Evolutionary conservation across 371 early-diverging fungal genomes (phyloP), one percentile per base, ranked within the genome.

Genomic region (Mucor circinelloides): DNA sequence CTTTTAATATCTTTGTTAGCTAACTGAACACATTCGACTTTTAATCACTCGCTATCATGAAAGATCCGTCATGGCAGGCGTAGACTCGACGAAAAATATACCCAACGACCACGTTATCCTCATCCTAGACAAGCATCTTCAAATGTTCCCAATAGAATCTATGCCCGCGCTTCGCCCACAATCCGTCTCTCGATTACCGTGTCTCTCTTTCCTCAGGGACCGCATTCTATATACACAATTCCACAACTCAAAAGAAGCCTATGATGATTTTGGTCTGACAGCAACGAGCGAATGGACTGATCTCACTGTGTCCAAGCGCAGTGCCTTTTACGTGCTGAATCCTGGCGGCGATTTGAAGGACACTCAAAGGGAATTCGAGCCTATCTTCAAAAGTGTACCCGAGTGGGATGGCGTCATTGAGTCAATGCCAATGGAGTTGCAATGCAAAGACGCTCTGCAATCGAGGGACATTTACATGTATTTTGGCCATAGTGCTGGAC

Each of bases 401-500:
- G 73, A 74, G 1, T 97, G 96, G 96, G 71, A 78, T 10, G 96
- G 97, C 0, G 58, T 89, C 8, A 78, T 88, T 17, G 90, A 93
- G 0, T 74, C 85, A 2, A 75, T 82, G n/a, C 98, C 97, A 0
- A 68, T 85, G 63, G 89, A 89, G 55, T 60, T 85, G n/a, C 89
- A 91, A 59, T 85, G 84, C 40, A 83, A 81, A 52, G 71, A 83
- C 23, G 89, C 83, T 0, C 72, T 96, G 6, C 63, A 73, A 10
- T 66, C 83, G 8, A 79, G 80, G 30, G 91, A 93, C 48, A 63
- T 96, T 19, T 94, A 92, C 60, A 69, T 97, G 91, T 96, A 99
- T 80, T 96, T 99, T 88, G 99, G 99, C 1, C 99, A 99, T 79
- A 97, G 98, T 42, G 94, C 94, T 8, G 99, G 96, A 0, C 96